phyloP scores from a whole-genome alignment of 768 basidiomycete genomes.

The Lentinula lateritia region DNA sequence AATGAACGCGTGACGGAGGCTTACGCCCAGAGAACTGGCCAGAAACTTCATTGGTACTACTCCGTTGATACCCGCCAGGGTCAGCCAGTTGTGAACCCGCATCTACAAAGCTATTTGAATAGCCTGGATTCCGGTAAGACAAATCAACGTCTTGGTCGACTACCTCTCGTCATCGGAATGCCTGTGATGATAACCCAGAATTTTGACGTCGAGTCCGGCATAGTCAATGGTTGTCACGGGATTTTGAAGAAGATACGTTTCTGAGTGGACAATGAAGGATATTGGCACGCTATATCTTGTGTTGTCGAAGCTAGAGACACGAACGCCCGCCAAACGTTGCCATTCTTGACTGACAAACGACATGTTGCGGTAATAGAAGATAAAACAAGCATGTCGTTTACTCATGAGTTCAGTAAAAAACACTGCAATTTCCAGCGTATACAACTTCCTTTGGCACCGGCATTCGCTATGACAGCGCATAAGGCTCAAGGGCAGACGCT shows the following conservation, averaged over 20 bases:
- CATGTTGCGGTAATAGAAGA: conserved; percentile 14
- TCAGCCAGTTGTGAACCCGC: background rate
- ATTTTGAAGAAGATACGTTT: conserved; percentile 12
- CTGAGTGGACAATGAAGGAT: conserved; percentile 8
- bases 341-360: conserved; percentile 6
- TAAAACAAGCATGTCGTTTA: background rate
- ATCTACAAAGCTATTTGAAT: background rate
- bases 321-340: conserved; percentile 3
- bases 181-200: conserved; percentile 23
- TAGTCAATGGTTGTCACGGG: conserved; percentile 21
- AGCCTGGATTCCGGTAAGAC: conserved; percentile 14
- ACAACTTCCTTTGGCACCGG: background rate
- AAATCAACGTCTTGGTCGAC: conserved; percentile 9
- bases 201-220: conserved; percentile 17
- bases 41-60: conserved; percentile 11
- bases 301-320: conserved; percentile 12
- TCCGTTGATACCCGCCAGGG: conserved; percentile 6
- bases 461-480: background rate
- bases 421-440: background rate
- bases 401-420: background rate
- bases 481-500: background rate
- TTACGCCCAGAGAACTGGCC: conserved; percentile 6
- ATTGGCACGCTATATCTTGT: conserved; percentile 12
- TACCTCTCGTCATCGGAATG: conserved; percentile 25
- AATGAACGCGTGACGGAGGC: conserved; percentile 14